These are phyloP conservation scores for Tephrocybe sp. DNA, from an alignment of 768 basidiomycete genomes.

Conservation along the genomic window DNA sequence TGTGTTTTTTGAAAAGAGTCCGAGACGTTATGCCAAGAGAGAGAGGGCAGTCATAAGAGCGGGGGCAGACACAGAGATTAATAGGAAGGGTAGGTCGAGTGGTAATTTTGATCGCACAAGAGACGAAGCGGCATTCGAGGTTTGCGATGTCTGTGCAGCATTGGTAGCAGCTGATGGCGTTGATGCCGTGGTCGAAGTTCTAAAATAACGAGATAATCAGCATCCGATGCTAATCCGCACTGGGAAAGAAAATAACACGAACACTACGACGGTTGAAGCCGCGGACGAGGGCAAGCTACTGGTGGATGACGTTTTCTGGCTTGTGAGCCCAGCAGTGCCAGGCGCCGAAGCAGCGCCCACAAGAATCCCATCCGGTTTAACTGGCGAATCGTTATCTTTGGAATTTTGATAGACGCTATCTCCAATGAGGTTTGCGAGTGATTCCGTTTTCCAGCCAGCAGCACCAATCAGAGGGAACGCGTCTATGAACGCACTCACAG, in stretches of 20 bases:
- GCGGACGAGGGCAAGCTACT: too few relatives aligned
- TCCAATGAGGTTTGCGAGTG: slow-evolving; percentile 45
- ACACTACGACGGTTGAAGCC: background rate
- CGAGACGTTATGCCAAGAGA: slow-evolving; percentile 1
- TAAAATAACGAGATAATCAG: background rate
- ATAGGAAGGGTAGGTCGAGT: background rate
- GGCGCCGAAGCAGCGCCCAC: too few relatives aligned
- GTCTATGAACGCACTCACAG: slow-evolving; percentile 65
- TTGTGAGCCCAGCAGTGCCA: background rate
- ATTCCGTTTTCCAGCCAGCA: slow-evolving; percentile 70
- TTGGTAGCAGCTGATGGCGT: background rate
- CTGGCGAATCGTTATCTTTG: slow-evolving; percentile 29
- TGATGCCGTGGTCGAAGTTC: background rate
- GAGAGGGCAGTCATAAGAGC: slow-evolving; percentile 3
- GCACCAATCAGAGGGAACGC: slow-evolving; percentile 60
- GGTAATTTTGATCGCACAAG: background rate
- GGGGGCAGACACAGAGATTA: slow-evolving; percentile 5
- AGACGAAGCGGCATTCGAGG: slow-evolving; percentile 9
- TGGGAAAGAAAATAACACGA: background rate
- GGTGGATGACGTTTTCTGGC: background rate
- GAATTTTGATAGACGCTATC: slow-evolving; percentile 49
- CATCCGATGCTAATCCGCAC: background rate
- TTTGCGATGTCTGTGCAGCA: background rate
- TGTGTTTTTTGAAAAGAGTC: background rate
- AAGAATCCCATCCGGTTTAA: slow-evolving; percentile 24